Percentiles rank a stretch among this genome's conserved stretches.
These are phyloP conservation scores for Phytopythium vexans DNA, from an alignment of 352 stramenopile genomes.

Conservation along the genomic window DNA sequence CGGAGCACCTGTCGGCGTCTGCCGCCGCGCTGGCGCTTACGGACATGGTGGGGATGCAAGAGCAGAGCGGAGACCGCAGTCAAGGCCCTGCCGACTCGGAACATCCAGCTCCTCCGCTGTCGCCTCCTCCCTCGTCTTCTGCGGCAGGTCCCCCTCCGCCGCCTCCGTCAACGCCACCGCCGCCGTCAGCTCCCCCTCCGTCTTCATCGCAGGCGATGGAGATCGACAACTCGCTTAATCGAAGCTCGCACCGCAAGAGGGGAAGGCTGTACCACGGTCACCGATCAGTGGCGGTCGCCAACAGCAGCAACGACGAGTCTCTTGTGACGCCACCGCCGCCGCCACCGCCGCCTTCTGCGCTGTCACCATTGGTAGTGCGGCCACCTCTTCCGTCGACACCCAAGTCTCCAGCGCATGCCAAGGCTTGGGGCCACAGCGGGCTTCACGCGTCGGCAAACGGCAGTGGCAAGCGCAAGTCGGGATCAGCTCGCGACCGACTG, in stretches of 20 bases:
- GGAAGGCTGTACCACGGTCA: background rate
- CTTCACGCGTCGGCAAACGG: constrained; percentile 3
- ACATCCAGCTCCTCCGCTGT: constrained; percentile 14
- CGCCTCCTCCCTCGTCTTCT: constrained; percentile 18
- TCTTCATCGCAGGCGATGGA: constrained; percentile 1
- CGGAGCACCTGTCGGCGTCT: constrained; percentile 6
- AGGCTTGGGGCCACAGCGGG: constrained; percentile 10
- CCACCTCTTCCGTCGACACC: constrained; percentile 39
- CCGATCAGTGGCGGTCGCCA: background rate
- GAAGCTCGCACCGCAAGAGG: no score
- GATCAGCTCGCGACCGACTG: constrained; percentile 62
- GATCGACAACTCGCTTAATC: background rate
- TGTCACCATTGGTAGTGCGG: constrained; percentile 27
- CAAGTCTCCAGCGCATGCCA: constrained; percentile 7
- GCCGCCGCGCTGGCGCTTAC: constrained; percentile 2
- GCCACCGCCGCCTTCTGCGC: background rate
- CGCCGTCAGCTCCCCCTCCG: constrained; percentile 10
- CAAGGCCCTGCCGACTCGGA: no score
- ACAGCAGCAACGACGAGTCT: background rate
- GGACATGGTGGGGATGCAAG: background rate
- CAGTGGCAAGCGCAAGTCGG: constrained; percentile 52
- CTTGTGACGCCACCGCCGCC: background rate
- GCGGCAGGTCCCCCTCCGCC: constrained; percentile 3
- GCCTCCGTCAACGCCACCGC: constrained; percentile 11
- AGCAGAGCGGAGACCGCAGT: no score